phyloP scores from a whole-genome alignment of 805 yeast genomes.

The Metschnikowia lunata region DNA sequence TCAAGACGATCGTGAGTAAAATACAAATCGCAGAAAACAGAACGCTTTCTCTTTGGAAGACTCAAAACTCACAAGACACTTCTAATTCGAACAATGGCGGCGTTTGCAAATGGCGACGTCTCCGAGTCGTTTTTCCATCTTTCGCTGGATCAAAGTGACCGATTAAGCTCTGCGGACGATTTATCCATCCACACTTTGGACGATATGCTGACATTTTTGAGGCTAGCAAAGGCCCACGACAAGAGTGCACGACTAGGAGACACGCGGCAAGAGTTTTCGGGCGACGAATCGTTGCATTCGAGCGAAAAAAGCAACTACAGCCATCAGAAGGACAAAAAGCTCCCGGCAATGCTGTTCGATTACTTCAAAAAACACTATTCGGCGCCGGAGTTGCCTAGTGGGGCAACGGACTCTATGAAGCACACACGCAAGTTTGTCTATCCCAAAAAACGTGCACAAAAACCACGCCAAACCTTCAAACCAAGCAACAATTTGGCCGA shows the following conservation, averaged over 20 bases:
- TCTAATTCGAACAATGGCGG: constrained; percentile 1
- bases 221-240: constrained; percentile 6
- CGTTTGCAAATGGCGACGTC: constrained; percentile 11
- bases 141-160: constrained; percentile 21
- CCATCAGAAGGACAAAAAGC: not conserved
- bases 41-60: no score
- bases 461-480: not conserved
- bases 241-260: constrained; percentile 1
- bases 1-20: no score
- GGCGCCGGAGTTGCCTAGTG: not conserved
- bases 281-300: not conserved
- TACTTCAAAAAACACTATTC: not conserved
- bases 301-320: not conserved
- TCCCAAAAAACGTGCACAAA: not conserved
- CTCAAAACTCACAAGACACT: not conserved
- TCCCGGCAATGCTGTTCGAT: not conserved
- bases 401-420: not conserved
- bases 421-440: not conserved
- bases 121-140: constrained; percentile 30
- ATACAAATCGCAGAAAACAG: no score
- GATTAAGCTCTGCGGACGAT: constrained; percentile 11
- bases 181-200: constrained; percentile 4
- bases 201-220: constrained; percentile 4
- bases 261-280: not conserved
- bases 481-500: not conserved